These are phyloP conservation scores for Lentinula boryana DNA, from an alignment of 768 basidiomycete species.

Conservation along the genomic window DNA sequence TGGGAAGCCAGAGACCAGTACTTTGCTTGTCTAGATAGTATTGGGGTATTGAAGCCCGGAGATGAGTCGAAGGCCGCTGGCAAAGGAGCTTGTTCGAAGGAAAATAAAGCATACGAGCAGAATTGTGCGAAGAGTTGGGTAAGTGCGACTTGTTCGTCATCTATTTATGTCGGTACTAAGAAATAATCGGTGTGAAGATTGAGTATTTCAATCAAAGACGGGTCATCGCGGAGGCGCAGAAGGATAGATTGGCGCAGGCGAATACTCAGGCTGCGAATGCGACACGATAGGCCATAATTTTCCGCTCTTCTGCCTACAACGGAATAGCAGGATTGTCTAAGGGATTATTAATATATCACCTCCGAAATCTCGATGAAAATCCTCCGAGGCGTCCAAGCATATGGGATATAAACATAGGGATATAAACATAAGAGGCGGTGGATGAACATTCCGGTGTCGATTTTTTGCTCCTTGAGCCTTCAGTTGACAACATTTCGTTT, in stretches of 20 bases:
- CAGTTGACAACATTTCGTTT: too few species aligned
- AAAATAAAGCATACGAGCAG: conserved; percentile 56
- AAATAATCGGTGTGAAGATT: conserved; percentile 45
- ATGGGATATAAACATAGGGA: too few species aligned
- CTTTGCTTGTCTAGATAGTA: conserved; percentile 75
- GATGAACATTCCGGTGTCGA: too few species aligned
- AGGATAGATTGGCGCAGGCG: conserved; percentile 53
- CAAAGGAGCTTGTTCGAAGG: conserved; percentile 39
- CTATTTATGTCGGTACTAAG: background rate
- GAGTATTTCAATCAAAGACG: conserved; percentile 94
- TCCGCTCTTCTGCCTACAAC: too few species aligned
- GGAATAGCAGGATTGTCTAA: too few species aligned
- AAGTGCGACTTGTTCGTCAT: conserved; percentile 19
- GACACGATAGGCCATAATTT: conserved; percentile 13
- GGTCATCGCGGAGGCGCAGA: conserved; percentile 75
- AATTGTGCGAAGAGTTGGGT: conserved; percentile 92
- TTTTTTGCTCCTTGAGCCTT: too few species aligned
- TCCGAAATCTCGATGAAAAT: too few species aligned
- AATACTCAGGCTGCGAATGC: conserved; percentile 27
- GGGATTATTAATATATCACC: too few species aligned
- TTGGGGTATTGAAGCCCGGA: conserved; percentile 65
- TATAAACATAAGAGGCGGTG: too few species aligned
- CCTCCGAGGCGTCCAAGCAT: too few species aligned
- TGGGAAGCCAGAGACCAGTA: conserved; percentile 84
- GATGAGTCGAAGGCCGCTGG: conserved; percentile 40